These are phyloP conservation scores for Pseudopyrenochaeta lycopersici DNA, from an alignment of 2,329 filamentous ascomycete genomes.

Conservation along the genomic window DNA sequence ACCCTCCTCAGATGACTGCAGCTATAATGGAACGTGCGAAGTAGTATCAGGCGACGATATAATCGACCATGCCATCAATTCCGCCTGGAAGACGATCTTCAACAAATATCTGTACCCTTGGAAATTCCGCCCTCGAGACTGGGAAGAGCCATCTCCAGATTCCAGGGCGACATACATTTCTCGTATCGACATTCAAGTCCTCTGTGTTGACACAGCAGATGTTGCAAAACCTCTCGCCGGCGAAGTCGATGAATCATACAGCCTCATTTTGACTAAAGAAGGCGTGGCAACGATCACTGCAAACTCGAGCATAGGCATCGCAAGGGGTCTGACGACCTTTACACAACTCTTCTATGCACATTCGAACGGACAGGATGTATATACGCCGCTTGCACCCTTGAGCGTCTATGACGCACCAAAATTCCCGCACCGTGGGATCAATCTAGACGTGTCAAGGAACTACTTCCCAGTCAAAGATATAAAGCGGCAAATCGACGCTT, in stretches of 20 bases:
- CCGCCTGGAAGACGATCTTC: conserved; percentile 72
- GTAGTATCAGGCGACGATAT: conserved; percentile 59
- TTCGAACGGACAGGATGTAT: conserved; percentile 64
- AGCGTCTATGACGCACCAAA: conserved; percentile 75
- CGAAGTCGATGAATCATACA: conserved; percentile 79
- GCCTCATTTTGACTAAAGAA: conserved; percentile 65
- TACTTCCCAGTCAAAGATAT: conserved; percentile 75
- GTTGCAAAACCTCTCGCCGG: conserved; percentile 70
- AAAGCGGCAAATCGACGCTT: conserved; percentile 77
- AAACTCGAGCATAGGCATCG: conserved; percentile 72
- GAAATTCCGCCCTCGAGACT: conserved; percentile 74
- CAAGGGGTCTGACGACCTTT: conserved; percentile 79
- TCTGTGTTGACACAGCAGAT: conserved; percentile 60
- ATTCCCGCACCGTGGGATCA: conserved; percentile 80
- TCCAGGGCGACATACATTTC: conserved; percentile 61
- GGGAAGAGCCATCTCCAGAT: conserved; percentile 66
- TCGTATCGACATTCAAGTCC: conserved; percentile 70
- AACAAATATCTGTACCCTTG: conserved; percentile 76
- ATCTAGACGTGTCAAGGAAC: conserved; percentile 79
- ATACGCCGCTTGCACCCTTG: conserved; percentile 76
- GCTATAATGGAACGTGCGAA: not conserved
- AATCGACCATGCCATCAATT: conserved; percentile 57
- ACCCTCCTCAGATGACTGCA: conserved; percentile 7
- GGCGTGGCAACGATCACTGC: conserved; percentile 72
- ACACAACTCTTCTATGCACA: conserved; percentile 82